Conservation (phyloP, 164 flowering plant genomes). For the Chloranthus sessilifolius region DNA sequence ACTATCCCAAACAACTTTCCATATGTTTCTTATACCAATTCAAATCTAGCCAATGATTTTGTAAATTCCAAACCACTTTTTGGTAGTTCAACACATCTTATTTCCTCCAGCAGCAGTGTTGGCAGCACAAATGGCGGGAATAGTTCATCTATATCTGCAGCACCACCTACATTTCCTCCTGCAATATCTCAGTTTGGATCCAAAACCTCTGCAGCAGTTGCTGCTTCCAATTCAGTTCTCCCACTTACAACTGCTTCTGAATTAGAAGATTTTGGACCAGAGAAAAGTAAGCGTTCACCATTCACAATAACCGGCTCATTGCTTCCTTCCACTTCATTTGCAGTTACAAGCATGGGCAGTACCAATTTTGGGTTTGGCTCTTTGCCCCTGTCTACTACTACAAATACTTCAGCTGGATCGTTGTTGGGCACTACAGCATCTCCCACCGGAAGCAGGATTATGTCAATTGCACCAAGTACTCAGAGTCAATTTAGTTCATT, state of each 20-base stretch:
- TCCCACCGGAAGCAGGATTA: constrained; percentile 21
- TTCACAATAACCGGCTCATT: constrained; percentile 21
- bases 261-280: constrained; percentile 20
- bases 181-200: constrained; percentile 34
- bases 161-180: constrained; percentile 23
- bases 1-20: constrained; percentile 21
- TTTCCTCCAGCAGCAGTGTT: too few relatives aligned
- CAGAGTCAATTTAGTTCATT: constrained; percentile 40
- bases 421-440: constrained; percentile 26
- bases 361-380: constrained; percentile 38
- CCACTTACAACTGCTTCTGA: constrained; percentile 20
- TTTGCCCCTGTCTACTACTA: constrained; percentile 18
- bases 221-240: constrained; percentile 21
- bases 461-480: constrained; percentile 27
- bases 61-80: constrained; percentile 26
- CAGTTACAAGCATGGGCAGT: constrained; percentile 18
- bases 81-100: constrained; percentile 8
- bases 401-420: constrained; percentile 18
- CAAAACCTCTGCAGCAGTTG: constrained; percentile 13
- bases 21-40: constrained; percentile 26
- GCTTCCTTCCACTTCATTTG: constrained; percentile 20
- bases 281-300: constrained; percentile 22
- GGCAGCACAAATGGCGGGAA: constrained; percentile 12
- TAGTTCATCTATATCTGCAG: constrained; percentile 19
- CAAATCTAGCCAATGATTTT: constrained; percentile 33